These are phyloP conservation scores for Ganoderma lingzhi DNA, from an alignment of 1,284 basidiomycete genomes.

Conservation along the genomic window DNA sequence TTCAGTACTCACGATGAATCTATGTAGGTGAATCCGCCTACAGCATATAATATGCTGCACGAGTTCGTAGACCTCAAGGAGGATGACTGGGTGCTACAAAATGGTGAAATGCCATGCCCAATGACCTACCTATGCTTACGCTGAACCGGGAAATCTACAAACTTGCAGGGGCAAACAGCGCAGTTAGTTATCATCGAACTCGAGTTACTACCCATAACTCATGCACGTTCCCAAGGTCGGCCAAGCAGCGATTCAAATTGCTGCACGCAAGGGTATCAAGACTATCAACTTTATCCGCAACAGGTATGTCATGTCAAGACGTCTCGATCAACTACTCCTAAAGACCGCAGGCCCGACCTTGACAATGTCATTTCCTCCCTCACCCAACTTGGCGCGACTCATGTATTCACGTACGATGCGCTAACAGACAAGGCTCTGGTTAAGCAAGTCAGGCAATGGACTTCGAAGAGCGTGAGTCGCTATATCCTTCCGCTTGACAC, in stretches of 20 bases:
- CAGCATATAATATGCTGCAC: conserved; percentile 83
- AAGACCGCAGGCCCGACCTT: conserved; percentile 56
- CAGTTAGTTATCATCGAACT: conserved; percentile 53
- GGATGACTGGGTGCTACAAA: conserved; percentile 84
- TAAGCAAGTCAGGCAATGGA: conserved; percentile 64
- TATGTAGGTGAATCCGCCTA: conserved; percentile 81
- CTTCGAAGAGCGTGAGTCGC: conserved; percentile 55
- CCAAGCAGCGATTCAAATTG: conserved; percentile 84
- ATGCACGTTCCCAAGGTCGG: conserved; percentile 63
- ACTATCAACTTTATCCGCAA: conserved; percentile 84
- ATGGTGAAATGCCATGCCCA: conserved; percentile 52
- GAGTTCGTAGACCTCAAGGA: conserved; percentile 69
- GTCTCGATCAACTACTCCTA: too few species aligned
- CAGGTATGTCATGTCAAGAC: conserved; percentile 51
- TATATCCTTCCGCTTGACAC: background rate
- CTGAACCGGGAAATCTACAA: background rate
- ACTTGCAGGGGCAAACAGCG: conserved; percentile 69
- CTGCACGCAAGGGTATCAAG: conserved; percentile 67
- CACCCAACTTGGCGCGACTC: conserved; percentile 69
- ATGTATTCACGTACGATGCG: conserved; percentile 80
- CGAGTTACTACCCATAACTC: background rate
- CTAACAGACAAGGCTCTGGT: conserved; percentile 62
- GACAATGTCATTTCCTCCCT: conserved; percentile 60
- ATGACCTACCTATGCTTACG: background rate
- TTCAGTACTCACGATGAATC: too few species aligned